Evolutionary conservation across 2,329 filamentous ascomycete species (phyloP).

Genomic region (Penicillium sp.): DNA sequence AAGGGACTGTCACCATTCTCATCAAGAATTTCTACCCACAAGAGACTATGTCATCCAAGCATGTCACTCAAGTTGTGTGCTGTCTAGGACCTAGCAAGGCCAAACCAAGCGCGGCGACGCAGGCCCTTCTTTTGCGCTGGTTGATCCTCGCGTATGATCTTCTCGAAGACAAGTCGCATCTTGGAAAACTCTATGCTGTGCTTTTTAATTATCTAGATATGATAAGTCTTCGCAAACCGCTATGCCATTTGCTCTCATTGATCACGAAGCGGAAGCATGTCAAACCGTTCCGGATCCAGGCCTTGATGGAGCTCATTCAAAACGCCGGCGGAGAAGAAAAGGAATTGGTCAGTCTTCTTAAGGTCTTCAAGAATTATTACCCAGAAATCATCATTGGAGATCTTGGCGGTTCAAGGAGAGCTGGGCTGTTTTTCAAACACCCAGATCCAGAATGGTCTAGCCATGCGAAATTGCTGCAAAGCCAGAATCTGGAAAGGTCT

Average conservation of each 20-base stretch:
- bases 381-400: constrained; percentile 79
- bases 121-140: constrained; percentile 70
- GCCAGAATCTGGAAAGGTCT: constrained; percentile 44
- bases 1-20: constrained; percentile 63
- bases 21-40: constrained; percentile 71
- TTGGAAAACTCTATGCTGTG: constrained; percentile 67
- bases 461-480: constrained; percentile 62
- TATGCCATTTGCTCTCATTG: constrained; percentile 73
- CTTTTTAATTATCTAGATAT: constrained; percentile 79
- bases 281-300: constrained; percentile 73
- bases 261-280: constrained; percentile 78
- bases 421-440: constrained; percentile 48
- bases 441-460: constrained; percentile 71
- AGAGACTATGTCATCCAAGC: constrained; percentile 54
- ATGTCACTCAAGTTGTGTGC: constrained; percentile 62
- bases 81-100: constrained; percentile 70
- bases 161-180: constrained; percentile 55
- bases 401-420: constrained; percentile 42
- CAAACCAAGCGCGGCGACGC: constrained; percentile 66
- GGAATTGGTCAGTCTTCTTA: constrained; percentile 64
- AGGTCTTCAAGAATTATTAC: constrained; percentile 86
- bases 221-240: constrained; percentile 61
- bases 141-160: constrained; percentile 68
- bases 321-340: constrained; percentile 61
- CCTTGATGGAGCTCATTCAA: constrained; percentile 52